A percentile compares a stretch with the other conserved stretches of the same genome.
Conservation (phyloP, 768 basidiomycete species). For the Leccinum subgranulosum region DNA sequence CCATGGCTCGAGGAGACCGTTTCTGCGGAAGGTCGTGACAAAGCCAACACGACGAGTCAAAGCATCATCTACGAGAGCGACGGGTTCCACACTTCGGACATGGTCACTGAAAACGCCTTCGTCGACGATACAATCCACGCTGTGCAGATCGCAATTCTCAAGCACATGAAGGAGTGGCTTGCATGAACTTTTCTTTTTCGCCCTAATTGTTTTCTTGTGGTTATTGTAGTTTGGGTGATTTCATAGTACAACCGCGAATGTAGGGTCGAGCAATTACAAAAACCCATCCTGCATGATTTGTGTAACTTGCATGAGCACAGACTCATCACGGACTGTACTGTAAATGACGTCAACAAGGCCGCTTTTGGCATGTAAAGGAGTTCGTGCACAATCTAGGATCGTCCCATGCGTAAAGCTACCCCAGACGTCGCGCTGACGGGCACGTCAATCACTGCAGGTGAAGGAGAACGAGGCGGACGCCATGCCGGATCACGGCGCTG, state of each 20-base stretch:
- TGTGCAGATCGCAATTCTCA: constrained; percentile 53
- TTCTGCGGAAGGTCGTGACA: constrained; percentile 49
- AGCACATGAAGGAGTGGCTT: constrained; percentile 57
- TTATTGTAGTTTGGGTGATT: neutral
- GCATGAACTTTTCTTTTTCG: neutral
- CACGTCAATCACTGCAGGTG: neutral
- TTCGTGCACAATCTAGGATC: neutral
- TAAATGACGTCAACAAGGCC: too few relatives aligned
- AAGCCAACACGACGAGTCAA: constrained; percentile 48
- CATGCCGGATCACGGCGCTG: too few relatives aligned
- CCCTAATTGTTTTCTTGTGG: neutral
- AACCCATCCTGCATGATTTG: too few relatives aligned
- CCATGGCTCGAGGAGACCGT: constrained; percentile 72
- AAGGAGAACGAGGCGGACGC: neutral
- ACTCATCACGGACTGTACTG: too few relatives aligned
- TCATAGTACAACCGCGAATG: neutral
- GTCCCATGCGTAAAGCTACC: constrained; percentile 16
- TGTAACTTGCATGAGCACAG: too few relatives aligned
- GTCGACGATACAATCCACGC: constrained; percentile 49
- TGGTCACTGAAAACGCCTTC: constrained; percentile 38
- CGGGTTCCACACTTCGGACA: constrained; percentile 69
- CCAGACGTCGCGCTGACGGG: constrained; percentile 26
- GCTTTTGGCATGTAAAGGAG: too few relatives aligned
- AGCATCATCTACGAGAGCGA: constrained; percentile 59
- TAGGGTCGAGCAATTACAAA: too few relatives aligned